Base-by-base conservation (phyloP, 208 protist species). In the Trypanosoma melophagium region DNA sequence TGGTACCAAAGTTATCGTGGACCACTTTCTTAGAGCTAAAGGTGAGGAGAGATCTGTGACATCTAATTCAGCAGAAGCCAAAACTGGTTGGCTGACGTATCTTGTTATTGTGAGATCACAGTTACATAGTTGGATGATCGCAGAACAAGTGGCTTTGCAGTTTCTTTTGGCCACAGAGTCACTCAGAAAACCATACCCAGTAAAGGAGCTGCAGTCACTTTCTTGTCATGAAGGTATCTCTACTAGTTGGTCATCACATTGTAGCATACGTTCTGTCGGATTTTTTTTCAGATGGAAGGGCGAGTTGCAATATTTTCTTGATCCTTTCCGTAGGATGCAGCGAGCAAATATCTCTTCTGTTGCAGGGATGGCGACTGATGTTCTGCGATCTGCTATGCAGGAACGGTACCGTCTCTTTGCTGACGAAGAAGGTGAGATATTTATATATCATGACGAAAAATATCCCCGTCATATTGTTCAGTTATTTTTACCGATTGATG, bases 1-100 rank as follows among this genome's bases (percentile, higher is more conserved):
- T 3, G 91, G 91, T 54, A 86, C 91, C 12, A 80, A 81, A 28
- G 74, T 82, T 3, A 61, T 94, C 0, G 84, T 93, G 4, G 80
- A 93, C 22, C 71, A 85, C 49, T 96, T 96, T 80, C 64, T 71
- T 47, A 68, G 68, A 45, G 55, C 44, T 9, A 65, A 47, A 52
- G 19, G n/a, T 41, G 63, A 75, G 21, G 62, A 68, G 42, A 60
- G 55, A 65, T 50, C 52, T 42, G 61, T 53, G 16, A 40, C 49
- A 19, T 49, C 53, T 38, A 57, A 50, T 12, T 38, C 74, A 0
- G 49, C 57, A 19, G 72, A 81, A 24, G 65, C 61, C 13, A 75
- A 60, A 19, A 70, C 78, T 7, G 69, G 77, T 55, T 92, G 84
- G 78, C 50, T 85, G 12, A 54, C 78, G 0, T 90, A 87, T 54